Conservation (phyloP, 768 basidiomycete genomes). For the Trametopsis cervina region DNA sequence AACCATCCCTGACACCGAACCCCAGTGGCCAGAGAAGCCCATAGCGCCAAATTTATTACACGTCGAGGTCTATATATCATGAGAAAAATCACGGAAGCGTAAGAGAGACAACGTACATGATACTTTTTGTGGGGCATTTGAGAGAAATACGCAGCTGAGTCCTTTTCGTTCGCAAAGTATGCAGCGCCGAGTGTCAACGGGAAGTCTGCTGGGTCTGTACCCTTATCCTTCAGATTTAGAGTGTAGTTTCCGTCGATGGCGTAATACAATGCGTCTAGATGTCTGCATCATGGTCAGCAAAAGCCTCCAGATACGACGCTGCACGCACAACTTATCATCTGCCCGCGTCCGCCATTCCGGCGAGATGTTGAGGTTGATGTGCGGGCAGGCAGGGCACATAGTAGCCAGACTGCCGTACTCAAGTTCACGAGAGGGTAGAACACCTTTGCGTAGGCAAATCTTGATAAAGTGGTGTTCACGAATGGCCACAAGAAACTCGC, state of each 20-base stretch:
- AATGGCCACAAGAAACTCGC: constrained; percentile 3
- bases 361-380: constrained; percentile 15
- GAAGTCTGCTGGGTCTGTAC: constrained; percentile 7
- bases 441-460: background rate
- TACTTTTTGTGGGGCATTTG: background rate
- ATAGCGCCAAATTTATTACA: constrained; percentile 16
- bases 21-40: constrained; percentile 8
- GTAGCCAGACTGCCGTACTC: constrained; percentile 5
- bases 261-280: constrained; percentile 8
- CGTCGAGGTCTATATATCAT: constrained; percentile 1
- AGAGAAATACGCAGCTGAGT: constrained; percentile 1
- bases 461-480: constrained; percentile 1
- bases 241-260: constrained; percentile 15
- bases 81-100: background rate
- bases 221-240: constrained; percentile 10
- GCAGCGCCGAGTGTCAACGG: constrained; percentile 9
- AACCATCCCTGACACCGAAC: constrained; percentile 11
- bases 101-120: constrained; percentile 6
- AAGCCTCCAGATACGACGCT: background rate
- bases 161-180: constrained; percentile 12
- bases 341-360: constrained; percentile 4
- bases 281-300: constrained; percentile 1
- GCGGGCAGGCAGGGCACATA: constrained; percentile 15
- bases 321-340: background rate
- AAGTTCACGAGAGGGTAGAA: background rate